Percentiles rank a stretch among this genome's conserved stretches.
Conservation (phyloP, 495 filamentous ascomycete species). For the Bathelium albidoporum region DNA sequence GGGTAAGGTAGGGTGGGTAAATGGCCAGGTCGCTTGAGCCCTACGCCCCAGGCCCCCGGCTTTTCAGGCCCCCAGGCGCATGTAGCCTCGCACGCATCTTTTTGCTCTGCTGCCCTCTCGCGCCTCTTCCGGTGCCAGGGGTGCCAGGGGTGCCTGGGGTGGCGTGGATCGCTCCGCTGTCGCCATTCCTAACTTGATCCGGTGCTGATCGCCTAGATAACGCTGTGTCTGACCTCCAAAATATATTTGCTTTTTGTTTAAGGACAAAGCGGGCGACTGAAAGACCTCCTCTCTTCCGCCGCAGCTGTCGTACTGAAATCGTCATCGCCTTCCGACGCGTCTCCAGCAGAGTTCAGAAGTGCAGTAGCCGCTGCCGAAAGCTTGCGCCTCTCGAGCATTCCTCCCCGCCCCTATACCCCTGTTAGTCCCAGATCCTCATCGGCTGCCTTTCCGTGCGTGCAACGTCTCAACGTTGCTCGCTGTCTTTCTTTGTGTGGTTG, state of each 20-base stretch:
- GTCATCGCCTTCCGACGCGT: background rate
- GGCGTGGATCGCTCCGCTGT: background rate
- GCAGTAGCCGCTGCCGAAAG: background rate
- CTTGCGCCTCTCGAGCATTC: background rate
- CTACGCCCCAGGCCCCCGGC: too few relatives aligned
- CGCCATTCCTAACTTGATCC: background rate
- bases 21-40: too few relatives aligned
- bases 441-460: background rate
- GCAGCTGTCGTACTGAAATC: background rate
- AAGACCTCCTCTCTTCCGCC: background rate
- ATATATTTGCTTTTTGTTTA: background rate
- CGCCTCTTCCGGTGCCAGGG: background rate
- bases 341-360: background rate
- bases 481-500: background rate
- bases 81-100: too few relatives aligned
- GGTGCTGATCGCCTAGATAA: background rate
- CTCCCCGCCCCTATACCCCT: background rate
- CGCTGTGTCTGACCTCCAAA: background rate
- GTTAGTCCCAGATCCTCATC: background rate
- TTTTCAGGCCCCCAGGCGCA: too few relatives aligned
- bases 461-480: background rate
- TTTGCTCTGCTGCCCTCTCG: too few relatives aligned
- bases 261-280: background rate
- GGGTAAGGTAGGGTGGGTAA: too few relatives aligned
- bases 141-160: too few relatives aligned